Evolutionary conservation across 192 early-diverging fungal genomes (phyloP).

Genomic region (Chytriomyces hyalinus): DNA sequence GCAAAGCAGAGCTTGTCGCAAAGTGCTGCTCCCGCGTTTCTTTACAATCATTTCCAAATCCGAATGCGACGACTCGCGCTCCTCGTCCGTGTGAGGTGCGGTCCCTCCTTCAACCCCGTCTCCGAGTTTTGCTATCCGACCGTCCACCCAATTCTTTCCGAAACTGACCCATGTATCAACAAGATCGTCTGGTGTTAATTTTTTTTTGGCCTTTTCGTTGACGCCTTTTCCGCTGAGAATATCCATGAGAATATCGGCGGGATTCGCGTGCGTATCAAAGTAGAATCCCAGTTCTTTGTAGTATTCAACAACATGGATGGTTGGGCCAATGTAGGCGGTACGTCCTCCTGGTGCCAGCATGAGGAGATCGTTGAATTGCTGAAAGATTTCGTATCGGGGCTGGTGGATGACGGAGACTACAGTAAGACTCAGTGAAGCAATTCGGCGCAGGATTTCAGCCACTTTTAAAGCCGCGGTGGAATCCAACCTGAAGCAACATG

Average conservation of each 20-base stretch:
- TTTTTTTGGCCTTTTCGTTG: background rate
- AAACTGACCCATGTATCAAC: slow-evolving; percentile 44
- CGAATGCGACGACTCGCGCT: slow-evolving; percentile 13
- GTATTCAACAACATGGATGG: slow-evolving; percentile 18
- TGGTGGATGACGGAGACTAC: slow-evolving; percentile 85
- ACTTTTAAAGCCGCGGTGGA: slow-evolving; percentile 74
- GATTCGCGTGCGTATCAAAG: slow-evolving; percentile 34
- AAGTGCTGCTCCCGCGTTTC: slow-evolving; percentile 35
- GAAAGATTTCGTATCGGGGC: slow-evolving; percentile 74
- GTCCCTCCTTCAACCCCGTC: slow-evolving; percentile 4
- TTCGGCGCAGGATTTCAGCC: slow-evolving; percentile 72
- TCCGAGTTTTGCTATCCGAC: slow-evolving; percentile 43
- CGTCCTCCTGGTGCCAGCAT: slow-evolving; percentile 71
- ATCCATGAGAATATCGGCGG: slow-evolving; percentile 55
- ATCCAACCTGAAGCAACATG: slow-evolving; percentile 52
- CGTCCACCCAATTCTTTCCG: slow-evolving; percentile 46
- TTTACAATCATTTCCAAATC: slow-evolving; percentile 20
- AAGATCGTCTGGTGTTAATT: background rate
- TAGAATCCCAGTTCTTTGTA: slow-evolving; percentile 42
- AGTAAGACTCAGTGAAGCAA: slow-evolving; percentile 67
- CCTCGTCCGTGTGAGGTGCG: background rate
- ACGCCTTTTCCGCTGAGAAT: slow-evolving; percentile 42
- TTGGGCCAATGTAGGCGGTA: slow-evolving; percentile 58
- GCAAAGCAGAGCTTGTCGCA: slow-evolving; percentile 42
- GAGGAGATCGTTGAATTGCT: slow-evolving; percentile 75